Percentiles rank a stretch among this genome's conserved stretches.
These are phyloP conservation scores for Beauveria sp. DNA, from an alignment of 2,329 filamentous ascomycete species.

Conservation along the genomic window DNA sequence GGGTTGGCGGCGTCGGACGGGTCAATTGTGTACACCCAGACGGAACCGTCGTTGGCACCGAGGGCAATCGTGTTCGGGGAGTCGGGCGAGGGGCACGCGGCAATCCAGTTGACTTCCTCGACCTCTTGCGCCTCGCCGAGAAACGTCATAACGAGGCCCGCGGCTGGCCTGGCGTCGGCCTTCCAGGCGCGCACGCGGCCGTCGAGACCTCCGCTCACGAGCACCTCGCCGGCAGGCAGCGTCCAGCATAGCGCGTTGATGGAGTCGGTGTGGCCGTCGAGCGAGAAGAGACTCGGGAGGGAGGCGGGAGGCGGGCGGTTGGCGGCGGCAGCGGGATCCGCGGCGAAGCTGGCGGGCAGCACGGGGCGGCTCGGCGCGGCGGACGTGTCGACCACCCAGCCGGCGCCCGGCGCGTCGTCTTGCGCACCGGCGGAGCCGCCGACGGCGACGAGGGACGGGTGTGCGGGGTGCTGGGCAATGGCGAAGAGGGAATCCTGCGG, in stretches of 20 bases:
- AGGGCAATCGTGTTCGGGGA: constrained; percentile 79
- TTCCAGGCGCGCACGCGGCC: constrained; percentile 70
- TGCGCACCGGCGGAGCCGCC: constrained; percentile 62
- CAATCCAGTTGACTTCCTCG: constrained; percentile 89
- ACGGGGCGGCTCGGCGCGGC: constrained; percentile 57
- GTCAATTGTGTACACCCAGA: constrained; percentile 93
- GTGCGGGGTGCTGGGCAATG: constrained; percentile 83
- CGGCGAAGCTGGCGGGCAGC: constrained; percentile 68
- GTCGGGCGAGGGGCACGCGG: constrained; percentile 60
- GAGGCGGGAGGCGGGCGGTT: constrained; percentile 44
- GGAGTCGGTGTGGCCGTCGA: constrained; percentile 89
- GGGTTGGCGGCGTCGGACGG: constrained; percentile 48
- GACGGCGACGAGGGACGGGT: constrained; percentile 72
- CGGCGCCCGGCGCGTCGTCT: constrained; percentile 62
- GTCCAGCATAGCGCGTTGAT: constrained; percentile 85
- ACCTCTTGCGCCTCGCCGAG: constrained; percentile 80
- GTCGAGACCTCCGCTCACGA: constrained; percentile 82
- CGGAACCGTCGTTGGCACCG: constrained; percentile 81
- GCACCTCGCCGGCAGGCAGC: constrained; percentile 70
- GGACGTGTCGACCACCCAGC: constrained; percentile 74
- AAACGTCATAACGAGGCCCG: constrained; percentile 47
- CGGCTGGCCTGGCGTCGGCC: constrained; percentile 32
- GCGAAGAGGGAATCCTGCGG: constrained; percentile 91
- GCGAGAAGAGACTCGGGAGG: constrained; percentile 58
- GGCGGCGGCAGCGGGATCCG: constrained; percentile 50